Evolutionary conservation across 2,329 filamentous ascomycete genomes (phyloP), one percentile per base, ranked within the genome.

Genomic region (Talaromyces sp.): DNA sequence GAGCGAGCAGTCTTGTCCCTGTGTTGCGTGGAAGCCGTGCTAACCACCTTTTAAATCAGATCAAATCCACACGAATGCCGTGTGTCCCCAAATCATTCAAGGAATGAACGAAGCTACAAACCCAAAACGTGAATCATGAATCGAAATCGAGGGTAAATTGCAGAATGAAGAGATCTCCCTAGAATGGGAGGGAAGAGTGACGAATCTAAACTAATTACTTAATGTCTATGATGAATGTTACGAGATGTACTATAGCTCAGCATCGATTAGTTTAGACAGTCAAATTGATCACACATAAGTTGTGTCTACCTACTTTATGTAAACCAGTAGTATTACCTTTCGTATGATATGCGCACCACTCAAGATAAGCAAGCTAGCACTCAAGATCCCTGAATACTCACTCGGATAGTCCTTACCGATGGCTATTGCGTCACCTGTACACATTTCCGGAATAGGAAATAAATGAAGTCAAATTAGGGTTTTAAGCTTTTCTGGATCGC

Each of bases 391-490:
- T n/a, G 17, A 40, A 40, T 13, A 13, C 11, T 36, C 5, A 40
- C 3, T 40, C 38, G 5, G n/a, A n/a, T 40, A 36, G 2, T 1
- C 10, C 27, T 22, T 54, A 19, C 27, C 5, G 8, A 56, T 54
- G 10, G 15, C 17, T 7, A 64, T 58, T 15, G 38, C 19, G 25
- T 58, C 38, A 51, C 54, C 19, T 29, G 17, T 27, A 49, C 8
- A 45, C 8, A 64, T 27, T 56, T 7, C 51, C 53, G 7, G 3
- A 59, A 79, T 75, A 80, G 77, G 75, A 77, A 77, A 79, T 78
- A 76, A 79, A 36, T 80, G 75, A 76, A 73, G 71, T 73, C 77
- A 78, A 76, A 78, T 77, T 76, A 76, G 78, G 76, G 75, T 79
- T 76, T 76, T 73, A 70, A 59, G 63, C 45, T 70, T 66, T 53